Base-by-base conservation (phyloP, 495 filamentous ascomycete species). In the Penicillium macrosclerotiorum region DNA sequence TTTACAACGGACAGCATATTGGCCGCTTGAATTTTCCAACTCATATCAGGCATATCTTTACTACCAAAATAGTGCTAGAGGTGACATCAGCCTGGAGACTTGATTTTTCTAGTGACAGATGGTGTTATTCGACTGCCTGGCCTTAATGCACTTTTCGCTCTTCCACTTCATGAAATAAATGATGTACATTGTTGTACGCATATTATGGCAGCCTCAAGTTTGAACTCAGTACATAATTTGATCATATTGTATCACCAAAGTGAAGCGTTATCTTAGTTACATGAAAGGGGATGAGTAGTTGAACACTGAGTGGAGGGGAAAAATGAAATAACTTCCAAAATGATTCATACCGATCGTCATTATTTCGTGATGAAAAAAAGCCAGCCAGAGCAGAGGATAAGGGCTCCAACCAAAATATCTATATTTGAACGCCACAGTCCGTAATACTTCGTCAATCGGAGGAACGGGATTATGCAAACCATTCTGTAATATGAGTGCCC, bases 391-490 rank as follows among this genome's bases (percentile, higher is more conserved):
- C 4, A 17, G n/a, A 27, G 22, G 13, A 18, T 9, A 41, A 32
- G 3, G 6, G 35, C 20, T 11, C n/a, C 36, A 14, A n/a, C n/a
- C 8, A 34, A 22, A 11, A 35, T 11, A 23, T 23, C 30, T 31
- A 42, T 30, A 29, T 24, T 5, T 24, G 13, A 27, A 33, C 24
- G 20, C 40, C 47, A 38, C 5, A 20, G 2, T 3, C 49, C 16
- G 33, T 20, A 16, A 34, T 18, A n/a, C n/a, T n/a, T n/a, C n/a
- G n/a, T n/a, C n/a, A n/a, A n/a, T n/a, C n/a, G n/a, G n/a, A n/a
- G n/a, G n/a, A n/a, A n/a, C n/a, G n/a, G n/a, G 17, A 29, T 51
- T 29, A 65, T 31, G 52, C 45, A 49, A 66, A 54, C 69, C 67
- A 73, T 42, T 61, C 61, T 5, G 58, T 47, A n/a, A 67, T 48